Evolutionary conservation across 331 rosid species (phyloP), one percentile per base, ranked within the genome.

Genomic region (Spiraea crenata): DNA sequence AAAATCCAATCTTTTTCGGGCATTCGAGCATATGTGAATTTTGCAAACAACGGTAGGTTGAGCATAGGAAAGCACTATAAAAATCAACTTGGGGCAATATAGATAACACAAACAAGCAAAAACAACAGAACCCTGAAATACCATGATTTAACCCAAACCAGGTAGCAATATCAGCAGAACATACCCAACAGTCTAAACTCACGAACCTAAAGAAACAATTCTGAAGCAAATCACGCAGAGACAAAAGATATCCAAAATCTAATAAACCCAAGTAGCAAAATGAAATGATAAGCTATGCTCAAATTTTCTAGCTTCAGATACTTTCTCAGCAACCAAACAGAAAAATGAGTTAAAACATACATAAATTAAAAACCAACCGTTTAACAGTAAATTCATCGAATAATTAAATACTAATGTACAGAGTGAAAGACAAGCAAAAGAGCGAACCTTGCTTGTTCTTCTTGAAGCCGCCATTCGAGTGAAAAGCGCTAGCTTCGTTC

Each of bases 371-470:
- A 9, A 37, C 12, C 3, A 40, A 50, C 11, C 44, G 45, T 6
- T 17, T 25, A 48, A n/a, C 11, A 40, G 35, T 16, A 25, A 64
- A 45, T 45, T 19, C 11, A 5, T 10, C 3, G 3, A 46, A 72
- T 16, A 64, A n/a, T n/a, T n/a, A n/a, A 10, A 57, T 1, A 42
- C 71, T 3, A 48, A 47, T 2, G 2, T 1, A 40, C 5, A 52
- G 7, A 69, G 38, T 57, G 54, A 12, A 6, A 34, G 17, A 6
- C n/a, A n/a, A 65, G 61, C 69, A 19, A 44, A 44, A 70, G 66
- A 60, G 48, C 74, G 69, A 83, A 91, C 99, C 98, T 82, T 77
- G 93, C 86, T 84, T 92, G 60, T 81, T 79, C 82, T 82, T 92
- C 85, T 92, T 92, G 73, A 81, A 20, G 74, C 87, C 96, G 41